Base-by-base conservation (phyloP, 768 basidiomycete genomes). In the Termitomyces titanicus region DNA sequence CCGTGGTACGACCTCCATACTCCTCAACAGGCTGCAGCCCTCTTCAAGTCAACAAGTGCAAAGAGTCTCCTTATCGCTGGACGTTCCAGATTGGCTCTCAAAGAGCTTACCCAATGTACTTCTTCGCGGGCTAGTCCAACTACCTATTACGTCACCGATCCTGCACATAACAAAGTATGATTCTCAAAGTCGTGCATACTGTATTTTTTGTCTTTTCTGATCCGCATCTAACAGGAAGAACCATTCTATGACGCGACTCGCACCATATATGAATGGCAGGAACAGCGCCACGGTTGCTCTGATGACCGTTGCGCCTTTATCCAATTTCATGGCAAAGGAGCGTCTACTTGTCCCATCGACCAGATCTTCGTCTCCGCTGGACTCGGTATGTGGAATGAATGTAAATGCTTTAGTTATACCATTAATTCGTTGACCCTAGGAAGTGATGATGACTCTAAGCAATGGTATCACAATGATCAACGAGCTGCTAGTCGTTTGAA, bases 311-410 rank as follows among this genome's bases (percentile, higher is more conserved):
- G 79, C 42, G 78, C 73, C 5, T 79, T 74, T 45, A 68, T 80
- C 20, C 79, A 81, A 50, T 58, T 81, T 31, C 79, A 81, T 43
- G 79, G 77, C 2, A 81, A 81, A 64, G 71, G 62, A 0, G 31
- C 60, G 3, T 62, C 60, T 17, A 71, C 76, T 0, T 81, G 79
- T 55, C 49, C 63, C 0, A 58, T 51, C 0, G 78, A 79, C 47
- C 68, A 71, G 1, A 66, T 77, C 3, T 79, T 81, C 63, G 60
- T 80, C 3, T 80, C 80, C 3, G 67, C 70, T 17, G 79, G 79
- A 29, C 68, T 80, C 12, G 74, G 79, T 77, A 63, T 31, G 68
- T 47, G 25, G n/a, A 20, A 24, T 9, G 3, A 7, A 3, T 12
- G 1, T 6, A 5, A 9, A 5, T 20, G 5, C 18, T n/a, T 18